Evolutionary conservation across 2,329 filamentous ascomycete species (phyloP), one percentile per base, ranked within the genome.

Genomic region (Talaromyces sp.): DNA sequence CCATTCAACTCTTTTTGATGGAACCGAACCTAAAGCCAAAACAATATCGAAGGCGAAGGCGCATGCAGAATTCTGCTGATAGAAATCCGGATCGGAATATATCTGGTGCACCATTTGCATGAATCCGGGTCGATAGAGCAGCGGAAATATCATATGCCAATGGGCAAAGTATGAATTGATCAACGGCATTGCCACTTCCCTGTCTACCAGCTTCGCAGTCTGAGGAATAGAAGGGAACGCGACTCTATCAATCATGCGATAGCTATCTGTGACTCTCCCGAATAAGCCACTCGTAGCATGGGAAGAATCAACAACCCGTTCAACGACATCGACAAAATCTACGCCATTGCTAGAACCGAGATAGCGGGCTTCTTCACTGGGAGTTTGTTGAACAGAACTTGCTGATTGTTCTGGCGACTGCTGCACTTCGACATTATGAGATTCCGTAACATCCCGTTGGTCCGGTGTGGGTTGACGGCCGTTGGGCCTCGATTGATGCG

Each of bases 11-110:
- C 18, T 59, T 23, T 59, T 52, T 33, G 56, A 59, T 18, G 42
- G 42, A 30, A 59, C 56, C 9, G 42, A 59, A 2, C 56, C 56
- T 42, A 59, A 23, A 27, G 56, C 56, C 42, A 59, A 40, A 27
- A 59, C 42, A 52, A 59, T 59, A 34, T 59, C 56, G 23, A 57
- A 59, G 30, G 56, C 56, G 18, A 59, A 59, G 12, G 56, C 56
- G 33, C 56, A 57, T 23, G 56, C 18, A 12, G 56, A 23, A 30
- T 57, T 51, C 12, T 57, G 31, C 16, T 51, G 56, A 28, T 57
- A 57, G 27, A 57, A 31, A 50, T 57, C 14, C 4, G 56, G 36
- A 18, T 57, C 56, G 12, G 56, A 18, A 57, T 57, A 57, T 36
- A 57, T 57, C 28, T 23, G 33, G 6, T 57, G 33, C 27, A 57